Evolutionary conservation across 257 asterid genomes (phyloP).

Genomic region (Solanum chiquidenum): DNA sequence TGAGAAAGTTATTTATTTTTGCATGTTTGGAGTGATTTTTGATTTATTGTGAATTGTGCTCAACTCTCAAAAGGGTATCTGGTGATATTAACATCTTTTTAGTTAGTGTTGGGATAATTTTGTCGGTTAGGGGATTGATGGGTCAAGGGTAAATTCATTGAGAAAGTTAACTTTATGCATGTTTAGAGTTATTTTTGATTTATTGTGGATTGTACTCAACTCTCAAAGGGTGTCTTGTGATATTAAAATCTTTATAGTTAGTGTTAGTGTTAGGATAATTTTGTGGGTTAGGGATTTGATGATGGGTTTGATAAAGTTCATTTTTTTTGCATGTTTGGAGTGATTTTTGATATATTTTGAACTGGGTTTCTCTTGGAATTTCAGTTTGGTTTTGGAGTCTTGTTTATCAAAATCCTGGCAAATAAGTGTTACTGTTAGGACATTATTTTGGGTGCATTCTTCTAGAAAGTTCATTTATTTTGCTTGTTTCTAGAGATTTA

Average conservation of each 20-base stretch:
- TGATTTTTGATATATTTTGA: background rate
- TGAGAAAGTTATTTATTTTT: background rate
- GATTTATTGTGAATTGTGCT: background rate
- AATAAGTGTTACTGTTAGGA: background rate
- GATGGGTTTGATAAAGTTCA: background rate
- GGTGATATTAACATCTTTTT: slow-evolving; percentile 3
- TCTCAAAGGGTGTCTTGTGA: background rate
- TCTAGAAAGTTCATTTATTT: background rate
- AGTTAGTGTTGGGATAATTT: background rate
- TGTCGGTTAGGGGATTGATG: background rate
- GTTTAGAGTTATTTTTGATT: background rate
- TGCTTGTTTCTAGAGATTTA: background rate
- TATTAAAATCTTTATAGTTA: slow-evolving; percentile 1
- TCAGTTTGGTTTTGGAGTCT: background rate
- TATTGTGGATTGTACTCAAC: background rate
- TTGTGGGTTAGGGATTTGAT: background rate
- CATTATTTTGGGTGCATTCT: background rate
- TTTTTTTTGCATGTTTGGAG: background rate
- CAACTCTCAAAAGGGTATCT: background rate
- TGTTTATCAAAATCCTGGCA: background rate
- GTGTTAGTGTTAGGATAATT: background rate
- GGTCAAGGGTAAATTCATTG: background rate
- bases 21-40: background rate
- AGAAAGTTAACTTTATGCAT: background rate
- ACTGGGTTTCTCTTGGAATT: background rate